phyloP scores from a whole-genome alignment of 306 rosid genomes.

The Castanopsis chinensis region DNA sequence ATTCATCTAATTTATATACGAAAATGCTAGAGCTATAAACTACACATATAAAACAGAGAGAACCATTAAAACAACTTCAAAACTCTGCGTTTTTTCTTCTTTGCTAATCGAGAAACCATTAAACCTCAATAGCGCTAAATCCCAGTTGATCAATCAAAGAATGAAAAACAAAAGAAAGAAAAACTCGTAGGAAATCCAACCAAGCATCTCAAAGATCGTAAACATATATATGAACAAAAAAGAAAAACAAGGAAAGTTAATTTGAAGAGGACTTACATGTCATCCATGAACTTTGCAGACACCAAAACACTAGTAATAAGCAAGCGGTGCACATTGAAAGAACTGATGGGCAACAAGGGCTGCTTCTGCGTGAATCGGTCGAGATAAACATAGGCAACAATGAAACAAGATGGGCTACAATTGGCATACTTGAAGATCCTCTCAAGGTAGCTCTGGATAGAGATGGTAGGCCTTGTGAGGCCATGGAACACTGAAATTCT shows the following conservation, averaged over 20 bases:
- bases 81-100: too few relatives aligned
- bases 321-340: slow-evolving; percentile 83
- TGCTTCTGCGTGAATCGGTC: slow-evolving; percentile 87
- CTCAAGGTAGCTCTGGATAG: slow-evolving; percentile 76
- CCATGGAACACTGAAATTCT: slow-evolving; percentile 90
- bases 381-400: slow-evolving; percentile 85
- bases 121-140: neutral
- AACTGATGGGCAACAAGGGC: slow-evolving; percentile 72
- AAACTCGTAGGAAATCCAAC: neutral
- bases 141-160: neutral
- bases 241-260: neutral
- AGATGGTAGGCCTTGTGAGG: slow-evolving; percentile 68
- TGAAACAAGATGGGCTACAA: slow-evolving; percentile 86
- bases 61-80: too few relatives aligned
- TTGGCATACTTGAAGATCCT: slow-evolving; percentile 94
- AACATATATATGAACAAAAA: neutral
- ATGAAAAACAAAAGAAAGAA: neutral
- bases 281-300: slow-evolving; percentile 98
- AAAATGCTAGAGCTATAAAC: too few relatives aligned
- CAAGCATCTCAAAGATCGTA: neutral
- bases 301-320: slow-evolving; percentile 92
- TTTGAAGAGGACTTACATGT: slow-evolving; percentile 56
- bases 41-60: too few relatives aligned
- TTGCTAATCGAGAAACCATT: neutral
- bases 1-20: too few relatives aligned